Base-by-base conservation (phyloP, 1,284 basidiomycete species). In the Sanghuangporus weigelae region DNA sequence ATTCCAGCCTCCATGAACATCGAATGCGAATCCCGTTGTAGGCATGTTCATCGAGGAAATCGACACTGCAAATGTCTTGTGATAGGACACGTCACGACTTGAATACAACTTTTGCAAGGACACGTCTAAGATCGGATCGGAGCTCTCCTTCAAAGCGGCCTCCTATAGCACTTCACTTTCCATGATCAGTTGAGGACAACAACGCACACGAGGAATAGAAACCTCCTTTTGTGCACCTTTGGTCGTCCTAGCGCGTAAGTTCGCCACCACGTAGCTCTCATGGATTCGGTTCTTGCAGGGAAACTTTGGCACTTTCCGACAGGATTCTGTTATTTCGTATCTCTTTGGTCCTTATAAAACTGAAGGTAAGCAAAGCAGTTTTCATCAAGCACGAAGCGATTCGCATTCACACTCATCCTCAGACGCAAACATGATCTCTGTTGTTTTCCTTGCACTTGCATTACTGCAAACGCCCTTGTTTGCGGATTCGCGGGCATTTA, bases 401-500 rank as follows among this genome's bases (percentile, higher is more conserved):
- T 23, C 23, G 1, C 8, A 23, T 10, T 12, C 21, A 8, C 12
- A 2, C 10, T 19, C 16, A 49, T 0, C 2, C 21, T n/a, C 48
- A 16, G 21, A 10, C 4, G 3, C 4, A 23, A 51, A n/a, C 8
- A 51, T 51, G 49, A 51, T 31, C 26, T 26, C 49, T 51, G 23
- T 23, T 35, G 46, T 70, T 72, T n/a, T 67, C 67, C 19, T 55
- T 12, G 8, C 26, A 12, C 5, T 51, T 23, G 49, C 16, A 46
- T 11, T n/a, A 14, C 44, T 46, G 16, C 7, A 16, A n/a, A 46
- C 44, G 7, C 16, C 49, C n/a, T 23, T n/a, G 12, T 44, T 51
- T 23, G 73, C 69, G 26, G 67, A 73, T 53, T 78, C 76, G 57
- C 75, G 81, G 57, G 77, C 75, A 14, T 74, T 80, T 63, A 79